Conservation (phyloP, 306 rosid species). For the Aeschynomene evenia region DNA sequence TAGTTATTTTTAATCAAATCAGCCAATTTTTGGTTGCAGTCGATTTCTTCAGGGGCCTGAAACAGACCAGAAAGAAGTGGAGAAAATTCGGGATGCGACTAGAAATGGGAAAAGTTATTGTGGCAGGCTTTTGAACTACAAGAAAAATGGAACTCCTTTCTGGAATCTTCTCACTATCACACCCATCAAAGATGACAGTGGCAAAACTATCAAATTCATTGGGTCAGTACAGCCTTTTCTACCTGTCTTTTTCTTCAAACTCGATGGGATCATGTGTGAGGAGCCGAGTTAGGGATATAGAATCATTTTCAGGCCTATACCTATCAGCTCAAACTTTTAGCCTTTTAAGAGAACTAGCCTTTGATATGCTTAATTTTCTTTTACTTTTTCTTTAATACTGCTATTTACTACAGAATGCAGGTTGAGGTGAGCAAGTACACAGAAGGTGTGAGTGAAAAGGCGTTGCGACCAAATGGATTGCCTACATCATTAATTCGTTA, state of each 20-base stretch:
- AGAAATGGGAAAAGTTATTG: slow-evolving; percentile 71
- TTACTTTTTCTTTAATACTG: neutral
- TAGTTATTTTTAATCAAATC: slow-evolving; percentile 12
- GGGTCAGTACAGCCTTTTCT: slow-evolving; percentile 55
- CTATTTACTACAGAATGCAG: slow-evolving; percentile 81
- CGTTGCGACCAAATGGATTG: slow-evolving; percentile 71
- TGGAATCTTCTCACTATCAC: slow-evolving; percentile 97
- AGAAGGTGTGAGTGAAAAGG: slow-evolving; percentile 80
- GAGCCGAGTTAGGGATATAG: neutral
- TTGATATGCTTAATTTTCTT: neutral
- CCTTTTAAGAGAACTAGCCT: neutral
- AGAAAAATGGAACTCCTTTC: slow-evolving; percentile 86
- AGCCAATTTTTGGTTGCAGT: slow-evolving; percentile 48
- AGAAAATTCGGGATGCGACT: slow-evolving; percentile 71
- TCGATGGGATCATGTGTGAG: neutral
- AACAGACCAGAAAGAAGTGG: slow-evolving; percentile 78
- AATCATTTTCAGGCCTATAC: neutral
- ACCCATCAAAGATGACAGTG: slow-evolving; percentile 73
- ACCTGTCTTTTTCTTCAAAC: slow-evolving; percentile 1
- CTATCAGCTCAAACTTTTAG: neutral
- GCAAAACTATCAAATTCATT: slow-evolving; percentile 74
- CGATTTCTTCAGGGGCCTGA: slow-evolving; percentile 97
- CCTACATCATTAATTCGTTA: slow-evolving; percentile 81
- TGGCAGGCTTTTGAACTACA: slow-evolving; percentile 88
- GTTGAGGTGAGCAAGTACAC: slow-evolving; percentile 94